Percentiles rank a stretch among this genome's conserved stretches.
phyloP scores from a whole-genome alignment of 768 basidiomycete species.

The Boletus tylopilopsis region DNA sequence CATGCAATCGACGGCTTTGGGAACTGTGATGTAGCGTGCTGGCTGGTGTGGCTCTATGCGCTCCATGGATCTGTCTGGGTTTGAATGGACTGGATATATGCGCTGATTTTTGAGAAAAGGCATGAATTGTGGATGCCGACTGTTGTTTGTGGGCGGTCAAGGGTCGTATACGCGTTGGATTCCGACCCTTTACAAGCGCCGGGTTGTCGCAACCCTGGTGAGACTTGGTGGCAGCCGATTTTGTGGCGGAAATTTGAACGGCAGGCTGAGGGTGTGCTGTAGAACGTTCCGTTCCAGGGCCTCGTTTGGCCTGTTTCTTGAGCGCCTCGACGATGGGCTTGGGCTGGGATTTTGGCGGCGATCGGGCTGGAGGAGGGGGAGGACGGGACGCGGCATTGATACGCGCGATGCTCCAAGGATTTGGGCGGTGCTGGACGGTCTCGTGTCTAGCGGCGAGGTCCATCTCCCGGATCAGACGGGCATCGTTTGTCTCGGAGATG shows the following conservation, averaged over 20 bases:
- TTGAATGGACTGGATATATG: constrained; percentile 13
- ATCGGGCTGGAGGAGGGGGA: not conserved
- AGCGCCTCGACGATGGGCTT: constrained; percentile 45
- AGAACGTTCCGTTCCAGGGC: no score
- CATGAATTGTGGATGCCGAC: not conserved
- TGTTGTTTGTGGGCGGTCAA: not conserved
- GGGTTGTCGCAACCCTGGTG: not conserved
- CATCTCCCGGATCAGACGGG: constrained; percentile 42
- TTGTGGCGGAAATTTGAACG: not conserved
- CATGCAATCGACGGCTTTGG: constrained; percentile 1
- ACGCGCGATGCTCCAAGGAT: constrained; percentile 79
- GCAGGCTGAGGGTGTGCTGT: no score
- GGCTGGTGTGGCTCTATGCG: constrained; percentile 9
- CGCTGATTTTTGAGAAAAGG: not conserved
- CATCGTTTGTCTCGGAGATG: constrained; percentile 18
- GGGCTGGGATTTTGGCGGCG: constrained; percentile 13
- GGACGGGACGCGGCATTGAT: constrained; percentile 64
- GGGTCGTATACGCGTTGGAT: not conserved
- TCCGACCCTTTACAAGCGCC: not conserved
- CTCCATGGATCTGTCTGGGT: not conserved
- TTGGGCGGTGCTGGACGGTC: constrained; percentile 61
- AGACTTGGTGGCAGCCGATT: not conserved
- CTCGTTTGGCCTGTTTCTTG: constrained; percentile 36
- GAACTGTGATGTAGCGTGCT: constrained; percentile 4
- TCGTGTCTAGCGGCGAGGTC: constrained; percentile 62